These are phyloP conservation scores for Alnus glutinosa DNA, from an alignment of 306 rosid genomes.

Conservation along the genomic window DNA sequence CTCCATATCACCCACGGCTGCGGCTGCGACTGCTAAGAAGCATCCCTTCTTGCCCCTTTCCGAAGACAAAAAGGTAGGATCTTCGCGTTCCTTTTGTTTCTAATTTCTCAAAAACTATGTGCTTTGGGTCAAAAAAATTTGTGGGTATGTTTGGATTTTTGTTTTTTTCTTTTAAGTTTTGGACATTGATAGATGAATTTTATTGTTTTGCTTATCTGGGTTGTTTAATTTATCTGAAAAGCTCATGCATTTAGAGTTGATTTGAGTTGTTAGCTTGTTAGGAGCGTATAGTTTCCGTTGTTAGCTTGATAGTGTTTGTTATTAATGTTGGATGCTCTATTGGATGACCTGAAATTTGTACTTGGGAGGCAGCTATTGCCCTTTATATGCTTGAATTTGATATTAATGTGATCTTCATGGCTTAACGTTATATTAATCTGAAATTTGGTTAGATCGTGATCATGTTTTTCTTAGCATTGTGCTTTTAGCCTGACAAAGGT, in stretches of 20 bases:
- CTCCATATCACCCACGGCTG: slow-evolving; percentile 76
- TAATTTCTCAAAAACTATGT: slow-evolving; percentile 7
- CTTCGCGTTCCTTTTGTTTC: not conserved
- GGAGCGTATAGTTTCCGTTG: not conserved
- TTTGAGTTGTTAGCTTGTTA: not conserved
- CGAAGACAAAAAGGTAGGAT: slow-evolving; percentile 85
- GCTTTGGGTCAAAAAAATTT: slow-evolving; percentile 13
- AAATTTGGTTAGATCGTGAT: not conserved
- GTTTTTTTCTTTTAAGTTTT: not conserved
- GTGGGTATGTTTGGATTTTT: not conserved
- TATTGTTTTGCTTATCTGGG: not conserved
- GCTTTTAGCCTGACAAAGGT: not conserved
- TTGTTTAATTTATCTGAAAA: not conserved
- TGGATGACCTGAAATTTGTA: not conserved
- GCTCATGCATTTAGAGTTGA: not conserved
- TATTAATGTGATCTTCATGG: too few relatives aligned
- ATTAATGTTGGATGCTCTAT: not conserved
- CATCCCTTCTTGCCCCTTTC: slow-evolving; percentile 71
- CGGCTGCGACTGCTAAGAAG: slow-evolving; percentile 64
- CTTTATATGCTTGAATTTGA: not conserved
- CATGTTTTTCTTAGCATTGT: not conserved
- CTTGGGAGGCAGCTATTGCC: not conserved
- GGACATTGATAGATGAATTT: slow-evolving; percentile 23
- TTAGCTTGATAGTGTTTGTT: not conserved
- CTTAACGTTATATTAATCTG: not conserved